Conservation (phyloP, 129 eudicot species). For the Deinandra increscens region DNA sequence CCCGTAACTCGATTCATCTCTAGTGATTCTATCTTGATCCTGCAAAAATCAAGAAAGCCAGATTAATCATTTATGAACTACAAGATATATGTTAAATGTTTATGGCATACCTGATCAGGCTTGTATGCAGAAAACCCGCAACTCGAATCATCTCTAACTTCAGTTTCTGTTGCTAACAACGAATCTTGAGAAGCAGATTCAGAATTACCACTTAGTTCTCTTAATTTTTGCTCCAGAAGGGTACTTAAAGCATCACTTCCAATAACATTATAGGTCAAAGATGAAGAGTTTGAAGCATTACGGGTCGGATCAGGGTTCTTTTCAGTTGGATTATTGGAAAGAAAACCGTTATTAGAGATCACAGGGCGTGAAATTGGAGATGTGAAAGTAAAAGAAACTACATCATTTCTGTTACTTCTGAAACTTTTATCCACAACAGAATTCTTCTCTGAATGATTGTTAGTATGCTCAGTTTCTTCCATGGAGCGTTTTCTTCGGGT, state of each 20-base stretch:
- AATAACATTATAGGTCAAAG: constrained; percentile 40
- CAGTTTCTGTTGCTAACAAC: constrained; percentile 21
- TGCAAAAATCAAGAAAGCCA: background rate
- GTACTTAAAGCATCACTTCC: constrained; percentile 76
- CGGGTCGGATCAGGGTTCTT: constrained; percentile 29
- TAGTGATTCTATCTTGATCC: constrained; percentile 13
- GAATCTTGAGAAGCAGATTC: constrained; percentile 43
- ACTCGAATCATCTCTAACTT: constrained; percentile 32
- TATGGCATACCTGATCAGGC: constrained; percentile 46
- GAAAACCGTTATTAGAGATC: constrained; percentile 24
- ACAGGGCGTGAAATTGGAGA: constrained; percentile 68
- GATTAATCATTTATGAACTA: background rate
- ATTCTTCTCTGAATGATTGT: constrained; percentile 37
- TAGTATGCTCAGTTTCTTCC: constrained; percentile 46
- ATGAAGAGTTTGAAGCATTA: constrained; percentile 39
- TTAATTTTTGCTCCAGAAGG: constrained; percentile 72
- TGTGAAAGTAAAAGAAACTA: constrained; percentile 84
- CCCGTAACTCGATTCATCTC: constrained; percentile 20
- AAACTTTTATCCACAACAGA: constrained; percentile 44
- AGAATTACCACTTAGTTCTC: constrained; percentile 49
- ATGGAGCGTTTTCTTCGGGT: constrained; percentile 61
- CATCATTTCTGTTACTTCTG: constrained; percentile 54
- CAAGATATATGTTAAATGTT: background rate
- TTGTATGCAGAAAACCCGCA: constrained; percentile 36
- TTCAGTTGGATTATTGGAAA: constrained; percentile 40